Evolutionary conservation across 768 basidiomycete species (phyloP), one percentile per base, ranked within the genome.

Genomic region (Tulasnella sp.): DNA sequence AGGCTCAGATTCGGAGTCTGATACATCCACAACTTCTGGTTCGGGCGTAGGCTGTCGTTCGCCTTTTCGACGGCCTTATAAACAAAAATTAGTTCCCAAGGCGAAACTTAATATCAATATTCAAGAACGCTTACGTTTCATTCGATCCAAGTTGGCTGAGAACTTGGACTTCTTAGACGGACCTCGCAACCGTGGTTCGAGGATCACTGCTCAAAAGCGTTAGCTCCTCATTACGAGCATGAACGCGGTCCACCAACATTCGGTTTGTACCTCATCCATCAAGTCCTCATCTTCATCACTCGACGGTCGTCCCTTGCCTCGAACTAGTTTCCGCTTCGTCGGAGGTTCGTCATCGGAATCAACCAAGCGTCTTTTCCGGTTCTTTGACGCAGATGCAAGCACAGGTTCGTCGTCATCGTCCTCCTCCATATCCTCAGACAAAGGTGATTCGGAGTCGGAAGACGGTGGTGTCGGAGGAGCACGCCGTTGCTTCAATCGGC

Each of bases 81-180:
- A 74, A 77, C 72, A 40, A 11, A 2, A 0, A 0, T 64, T 29
- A 31, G 29, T 29, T 22, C 29, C 25, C 8, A 31, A 54, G 14
- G 42, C 72, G 67, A n/a, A n/a, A n/a, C n/a, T n/a, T 19, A 25
- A 52, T 17, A 68, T n/a, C 17, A 52, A 39, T 25, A 40, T 76
- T 80, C 42, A 34, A 14, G 29, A 74, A 37, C 29, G 82, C 86
- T 72, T 77, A 94, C 92, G 85, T 83, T 88, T 91, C 72, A 93
- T 79, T 78, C 85, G 89, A 78, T 91, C 89, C 17, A 93, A 81
- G 77, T 87, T 90, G 80, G 85, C 86, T 78, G 89, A 90, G 81
- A 88, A 93, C 6, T 82, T 78, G 17, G 89, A 86, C 81, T 86
- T 85, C 82, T 88, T 92, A 76, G 85, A 84, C 38, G 91, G 87